Evolutionary conservation across 306 rosid genomes (phyloP).

Genomic region (Prunus salicina): DNA sequence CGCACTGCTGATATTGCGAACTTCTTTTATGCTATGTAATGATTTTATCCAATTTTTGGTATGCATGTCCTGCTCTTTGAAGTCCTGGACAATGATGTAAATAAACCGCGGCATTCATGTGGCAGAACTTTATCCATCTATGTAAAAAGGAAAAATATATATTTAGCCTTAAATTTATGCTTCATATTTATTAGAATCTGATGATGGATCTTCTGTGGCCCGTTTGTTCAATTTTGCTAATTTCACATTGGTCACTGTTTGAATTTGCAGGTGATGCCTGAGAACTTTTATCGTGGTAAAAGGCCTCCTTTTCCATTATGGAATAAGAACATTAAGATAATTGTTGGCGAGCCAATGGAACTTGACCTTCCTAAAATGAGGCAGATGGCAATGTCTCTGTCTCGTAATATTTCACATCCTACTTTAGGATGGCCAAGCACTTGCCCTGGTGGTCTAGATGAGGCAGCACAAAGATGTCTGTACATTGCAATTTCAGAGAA

Average conservation of each 20-base stretch:
- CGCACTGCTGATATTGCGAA: neutral
- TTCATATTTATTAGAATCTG: neutral
- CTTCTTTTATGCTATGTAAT: neutral
- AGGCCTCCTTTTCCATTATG: constrained; percentile 77
- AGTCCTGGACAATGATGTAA: neutral
- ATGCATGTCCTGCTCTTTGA: neutral
- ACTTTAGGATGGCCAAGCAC: constrained; percentile 59
- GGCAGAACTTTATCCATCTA: neutral
- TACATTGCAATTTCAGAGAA: constrained; percentile 62
- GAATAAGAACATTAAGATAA: constrained; percentile 60
- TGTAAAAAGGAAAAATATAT: neutral
- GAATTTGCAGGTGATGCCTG: constrained; percentile 80
- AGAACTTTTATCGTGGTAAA: constrained; percentile 61
- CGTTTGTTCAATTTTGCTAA: constrained; percentile 30
- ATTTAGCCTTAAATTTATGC: neutral
- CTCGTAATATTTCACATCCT: constrained; percentile 40
- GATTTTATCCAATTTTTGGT: neutral
- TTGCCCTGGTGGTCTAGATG: constrained; percentile 53
- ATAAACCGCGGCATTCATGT: neutral
- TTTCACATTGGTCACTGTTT: constrained; percentile 19
- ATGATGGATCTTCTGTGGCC: constrained; percentile 12
- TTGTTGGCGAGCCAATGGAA: constrained; percentile 78
- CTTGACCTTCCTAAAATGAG: constrained; percentile 65
- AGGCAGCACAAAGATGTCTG: constrained; percentile 72
- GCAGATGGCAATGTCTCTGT: constrained; percentile 51